Evolutionary conservation across 2,329 filamentous ascomycete species (phyloP).

Genomic region (Aspergillus pseudoviridinutans): DNA sequence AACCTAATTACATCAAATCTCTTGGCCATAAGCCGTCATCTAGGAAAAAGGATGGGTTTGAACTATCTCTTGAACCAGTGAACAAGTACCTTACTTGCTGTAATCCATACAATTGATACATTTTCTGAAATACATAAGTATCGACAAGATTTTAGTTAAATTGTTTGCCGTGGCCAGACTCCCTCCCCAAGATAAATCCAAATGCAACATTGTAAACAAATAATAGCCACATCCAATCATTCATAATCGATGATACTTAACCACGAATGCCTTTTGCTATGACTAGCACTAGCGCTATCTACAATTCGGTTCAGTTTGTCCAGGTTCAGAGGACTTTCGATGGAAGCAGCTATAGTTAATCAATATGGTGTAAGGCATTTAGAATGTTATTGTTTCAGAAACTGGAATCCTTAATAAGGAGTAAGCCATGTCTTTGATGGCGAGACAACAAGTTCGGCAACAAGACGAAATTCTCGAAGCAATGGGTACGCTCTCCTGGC

Average conservation of each 20-base stretch:
- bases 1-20: neutral
- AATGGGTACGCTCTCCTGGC: neutral
- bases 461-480: neutral
- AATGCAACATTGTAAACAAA: neutral
- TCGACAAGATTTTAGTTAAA: neutral
- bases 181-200: neutral
- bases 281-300: neutral
- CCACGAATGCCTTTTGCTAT: neutral
- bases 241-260: neutral
- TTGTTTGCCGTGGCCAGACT: neutral
- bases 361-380: neutral
- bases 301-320: neutral
- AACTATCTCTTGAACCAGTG: too few relatives aligned
- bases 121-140: neutral
- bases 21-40: neutral
- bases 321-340: neutral
- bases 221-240: neutral
- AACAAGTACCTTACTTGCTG: neutral
- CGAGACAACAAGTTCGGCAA: neutral
- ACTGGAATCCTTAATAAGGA: neutral
- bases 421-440: neutral
- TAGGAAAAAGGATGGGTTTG: neutral
- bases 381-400: neutral
- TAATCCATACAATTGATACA: neutral
- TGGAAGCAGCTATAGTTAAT: neutral